These are phyloP conservation scores for Verticillium isaacii DNA, from an alignment of 2,329 filamentous ascomycete genomes.

Conservation along the genomic window DNA sequence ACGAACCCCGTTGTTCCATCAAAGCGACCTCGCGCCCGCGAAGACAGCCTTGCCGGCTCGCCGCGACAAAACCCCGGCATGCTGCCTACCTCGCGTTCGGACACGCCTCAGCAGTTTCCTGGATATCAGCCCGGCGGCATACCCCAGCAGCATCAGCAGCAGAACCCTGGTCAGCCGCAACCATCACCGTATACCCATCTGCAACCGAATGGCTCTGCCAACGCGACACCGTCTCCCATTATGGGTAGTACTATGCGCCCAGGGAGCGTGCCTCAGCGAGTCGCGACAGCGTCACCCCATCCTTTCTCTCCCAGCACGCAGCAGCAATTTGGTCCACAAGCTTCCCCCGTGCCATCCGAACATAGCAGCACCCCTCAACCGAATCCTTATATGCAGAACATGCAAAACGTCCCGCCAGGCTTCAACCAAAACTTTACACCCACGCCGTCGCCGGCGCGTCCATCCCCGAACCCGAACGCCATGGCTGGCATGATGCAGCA, in stretches of 20 bases:
- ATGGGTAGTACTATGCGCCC: conserved; percentile 76
- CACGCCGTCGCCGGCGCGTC: conserved; percentile 49
- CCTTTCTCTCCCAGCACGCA: conserved; percentile 77
- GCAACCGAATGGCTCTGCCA: conserved; percentile 72
- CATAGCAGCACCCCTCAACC: conserved; percentile 72
- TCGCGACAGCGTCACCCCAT: conserved; percentile 89
- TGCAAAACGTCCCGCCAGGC: conserved; percentile 54
- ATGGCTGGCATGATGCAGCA: conserved; percentile 51
- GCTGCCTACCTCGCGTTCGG: conserved; percentile 78
- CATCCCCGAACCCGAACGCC: conserved; percentile 49
- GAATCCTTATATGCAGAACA: conserved; percentile 48
- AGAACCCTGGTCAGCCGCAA: conserved; percentile 46
- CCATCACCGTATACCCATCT: conserved; percentile 76
- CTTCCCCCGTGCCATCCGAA: conserved; percentile 73
- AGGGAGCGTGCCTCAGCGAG: conserved; percentile 69
- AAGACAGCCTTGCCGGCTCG: conserved; percentile 81
- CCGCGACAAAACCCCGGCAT: conserved; percentile 71
- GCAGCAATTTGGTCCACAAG: conserved; percentile 61
- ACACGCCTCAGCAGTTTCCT: conserved; percentile 81
- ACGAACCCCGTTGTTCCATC: conserved; percentile 84
- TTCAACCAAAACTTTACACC: conserved; percentile 57
- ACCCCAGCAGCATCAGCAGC: conserved; percentile 38
- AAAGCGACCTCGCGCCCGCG: conserved; percentile 75
- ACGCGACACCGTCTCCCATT: conserved; percentile 88
- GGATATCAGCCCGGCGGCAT: conserved; percentile 64